Base-by-base conservation (phyloP, 352 stramenopile genomes). In the Globisporangium mamillatum region DNA sequence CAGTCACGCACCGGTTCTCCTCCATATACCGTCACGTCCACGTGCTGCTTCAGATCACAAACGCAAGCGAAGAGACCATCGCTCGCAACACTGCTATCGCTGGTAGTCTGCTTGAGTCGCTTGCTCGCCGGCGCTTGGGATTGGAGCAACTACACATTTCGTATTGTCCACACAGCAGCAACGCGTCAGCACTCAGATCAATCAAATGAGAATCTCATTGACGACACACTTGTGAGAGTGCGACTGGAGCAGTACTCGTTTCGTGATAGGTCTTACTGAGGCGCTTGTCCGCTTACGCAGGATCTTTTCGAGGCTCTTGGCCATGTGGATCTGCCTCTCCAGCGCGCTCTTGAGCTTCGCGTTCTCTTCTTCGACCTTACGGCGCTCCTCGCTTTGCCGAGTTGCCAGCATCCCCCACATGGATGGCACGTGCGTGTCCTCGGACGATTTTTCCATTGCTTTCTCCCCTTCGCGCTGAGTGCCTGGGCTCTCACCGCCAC, bases 261-360 rank as follows among this genome's bases (percentile, higher is more conserved):
- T 32, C 10, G 22, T 29, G 9, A 22, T 34, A 20, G 22, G 50
- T 57, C 50, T 57, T 57, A 57, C 50, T 25, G 7, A n/a, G 5
- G 50, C 22, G 22, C 16, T 68, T 24, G 50, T 29, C 32, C 69
- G 62, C 34, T 74, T 74, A 20, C 52, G 60, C 6, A 79, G 56
- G 53, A 74, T 66, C 55, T 68, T 64, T 64, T 76, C 61, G 34
- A 79, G 61, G 22, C 64, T 72, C 18, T 67, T 68, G 4, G 73
- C 73, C 44, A 76, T 55, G 20, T 48, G 63, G 9, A 76, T 55
- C 53, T 76, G 73, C 18, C 52, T 29, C 14, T 73, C 62, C 16
- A 74, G 59, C 38, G 62, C 36, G 1, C 24, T 22, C 4, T 56
- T 44, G 25, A 77, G 64, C 52, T 56, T 56, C 25, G 55, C 44